Evolutionary conservation across 1,284 basidiomycete species (phyloP).

Genomic region (Ustilago curta): DNA sequence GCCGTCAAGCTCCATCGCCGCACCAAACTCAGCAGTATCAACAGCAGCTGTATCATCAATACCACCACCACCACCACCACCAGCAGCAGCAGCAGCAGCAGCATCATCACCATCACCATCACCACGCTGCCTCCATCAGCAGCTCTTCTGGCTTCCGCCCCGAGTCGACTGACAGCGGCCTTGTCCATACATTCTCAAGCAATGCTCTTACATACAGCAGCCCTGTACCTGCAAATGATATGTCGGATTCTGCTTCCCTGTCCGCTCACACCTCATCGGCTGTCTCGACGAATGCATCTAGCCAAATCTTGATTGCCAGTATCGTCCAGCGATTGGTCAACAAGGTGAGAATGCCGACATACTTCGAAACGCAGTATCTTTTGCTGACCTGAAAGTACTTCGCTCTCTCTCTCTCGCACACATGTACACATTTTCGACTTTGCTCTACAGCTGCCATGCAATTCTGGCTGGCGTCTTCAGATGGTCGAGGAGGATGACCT

Average conservation of each 20-base stretch:
- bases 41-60: slow-evolving; percentile 12
- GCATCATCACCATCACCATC: slow-evolving; percentile 12
- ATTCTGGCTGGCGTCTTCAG: slow-evolving; percentile 55
- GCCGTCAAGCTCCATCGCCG: slow-evolving; percentile 14
- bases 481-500: slow-evolving; percentile 60
- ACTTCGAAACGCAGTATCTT: neutral
- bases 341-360: slow-evolving; percentile 16
- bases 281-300: slow-evolving; percentile 33
- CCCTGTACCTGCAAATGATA: slow-evolving; percentile 20
- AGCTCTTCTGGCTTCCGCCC: slow-evolving; percentile 29
- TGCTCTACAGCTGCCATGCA: slow-evolving; percentile 51
- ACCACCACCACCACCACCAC: slow-evolving; percentile 17
- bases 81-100: slow-evolving; percentile 21
- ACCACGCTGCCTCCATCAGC: slow-evolving; percentile 29
- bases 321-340: slow-evolving; percentile 63
- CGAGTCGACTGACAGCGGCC: slow-evolving; percentile 33
- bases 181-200: slow-evolving; percentile 28
- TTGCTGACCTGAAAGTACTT: neutral
- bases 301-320: slow-evolving; percentile 57
- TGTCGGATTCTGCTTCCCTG: slow-evolving; percentile 14
- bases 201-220: slow-evolving; percentile 27
- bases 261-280: slow-evolving; percentile 8
- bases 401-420: neutral
- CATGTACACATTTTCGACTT: neutral
- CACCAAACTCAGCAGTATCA: slow-evolving; percentile 14